A percentile compares a stretch with the other conserved stretches of the same genome.
Conservation (phyloP, 2,329 filamentous ascomycete species). For the Chaetomium sp. region DNA sequence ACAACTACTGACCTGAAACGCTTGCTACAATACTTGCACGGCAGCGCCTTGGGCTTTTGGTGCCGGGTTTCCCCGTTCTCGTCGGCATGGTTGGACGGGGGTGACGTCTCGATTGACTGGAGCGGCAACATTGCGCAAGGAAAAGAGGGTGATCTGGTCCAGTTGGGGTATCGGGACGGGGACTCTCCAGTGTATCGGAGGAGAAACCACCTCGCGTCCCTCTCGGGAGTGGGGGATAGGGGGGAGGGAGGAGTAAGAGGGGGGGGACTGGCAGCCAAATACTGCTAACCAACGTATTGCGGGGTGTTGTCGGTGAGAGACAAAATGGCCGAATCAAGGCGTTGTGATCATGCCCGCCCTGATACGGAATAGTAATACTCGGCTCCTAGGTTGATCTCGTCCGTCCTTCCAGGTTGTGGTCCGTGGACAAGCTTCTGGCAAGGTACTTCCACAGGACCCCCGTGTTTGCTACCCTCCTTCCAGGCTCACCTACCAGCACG, state of each 20-base stretch:
- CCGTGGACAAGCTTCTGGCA: slow-evolving; percentile 8
- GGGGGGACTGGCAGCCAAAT: slow-evolving; percentile 31
- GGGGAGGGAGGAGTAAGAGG: slow-evolving; percentile 28
- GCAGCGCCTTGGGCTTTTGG: slow-evolving; percentile 63
- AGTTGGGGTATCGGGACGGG: slow-evolving; percentile 36
- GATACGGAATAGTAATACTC: slow-evolving; percentile 24
- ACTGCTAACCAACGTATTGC: slow-evolving; percentile 38
- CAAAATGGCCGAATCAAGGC: slow-evolving; percentile 34
- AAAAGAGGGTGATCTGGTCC: slow-evolving; percentile 20
- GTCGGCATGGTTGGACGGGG: slow-evolving; percentile 43
- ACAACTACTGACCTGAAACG: slow-evolving; percentile 57
- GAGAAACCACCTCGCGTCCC: slow-evolving; percentile 30
- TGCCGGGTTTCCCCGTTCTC: slow-evolving; percentile 56
- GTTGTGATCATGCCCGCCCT: slow-evolving; percentile 32
- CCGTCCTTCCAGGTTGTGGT: slow-evolving; percentile 7
- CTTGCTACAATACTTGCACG: slow-evolving; percentile 65
- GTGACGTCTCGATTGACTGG: slow-evolving; percentile 54
- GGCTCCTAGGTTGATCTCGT: slow-evolving; percentile 20
- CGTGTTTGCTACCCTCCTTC: slow-evolving; percentile 10
- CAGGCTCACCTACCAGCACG: slow-evolving; percentile 1
- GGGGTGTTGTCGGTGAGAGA: slow-evolving; percentile 33
- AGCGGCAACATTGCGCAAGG: slow-evolving; percentile 52
- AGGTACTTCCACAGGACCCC: background rate
- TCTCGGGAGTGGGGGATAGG: slow-evolving; percentile 33
- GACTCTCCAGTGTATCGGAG: slow-evolving; percentile 24